Conservation (phyloP, 1,139 yeast species). For the Saccharomyces hybrid region DNA sequence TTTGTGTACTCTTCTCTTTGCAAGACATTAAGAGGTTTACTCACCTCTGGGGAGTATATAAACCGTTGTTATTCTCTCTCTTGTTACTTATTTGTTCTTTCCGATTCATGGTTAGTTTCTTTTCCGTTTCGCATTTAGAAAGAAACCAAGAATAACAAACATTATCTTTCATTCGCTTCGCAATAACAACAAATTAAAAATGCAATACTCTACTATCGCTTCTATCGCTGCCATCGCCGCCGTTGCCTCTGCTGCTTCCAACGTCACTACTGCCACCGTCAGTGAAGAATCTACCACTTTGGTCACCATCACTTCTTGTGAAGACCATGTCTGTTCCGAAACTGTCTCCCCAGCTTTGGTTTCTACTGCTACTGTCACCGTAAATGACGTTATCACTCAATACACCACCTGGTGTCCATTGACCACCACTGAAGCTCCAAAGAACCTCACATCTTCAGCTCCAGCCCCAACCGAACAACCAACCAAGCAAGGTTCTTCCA, state of each 20-base stretch:
- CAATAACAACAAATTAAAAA: constrained; percentile 16
- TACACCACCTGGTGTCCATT: constrained; percentile 34
- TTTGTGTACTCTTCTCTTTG: not conserved
- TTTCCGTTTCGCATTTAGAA: not conserved
- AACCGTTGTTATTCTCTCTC: constrained; percentile 1
- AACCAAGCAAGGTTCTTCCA: constrained; percentile 5
- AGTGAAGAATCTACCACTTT: constrained; percentile 35
- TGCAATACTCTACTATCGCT: constrained; percentile 35
- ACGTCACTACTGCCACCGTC: constrained; percentile 33
- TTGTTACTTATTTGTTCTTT: not conserved
- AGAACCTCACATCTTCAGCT: constrained; percentile 5
- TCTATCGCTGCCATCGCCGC: constrained; percentile 31
- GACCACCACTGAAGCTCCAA: constrained; percentile 14
- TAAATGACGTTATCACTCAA: constrained; percentile 29
- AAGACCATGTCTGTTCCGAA: constrained; percentile 28
- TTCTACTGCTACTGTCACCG: constrained; percentile 33
- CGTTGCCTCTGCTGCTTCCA: constrained; percentile 31
- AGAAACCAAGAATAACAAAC: constrained; percentile 7
- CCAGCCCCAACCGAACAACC: constrained; percentile 5
- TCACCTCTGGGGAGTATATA: constrained; percentile 1
- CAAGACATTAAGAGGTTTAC: not conserved
- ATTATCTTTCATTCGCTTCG: constrained; percentile 24
- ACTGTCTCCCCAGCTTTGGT: constrained; percentile 32
- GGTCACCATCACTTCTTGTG: constrained; percentile 46
- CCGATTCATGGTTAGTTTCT: not conserved